phyloP scores from a whole-genome alignment of 305 asterid genomes.

The Fraxinus dipetala region DNA sequence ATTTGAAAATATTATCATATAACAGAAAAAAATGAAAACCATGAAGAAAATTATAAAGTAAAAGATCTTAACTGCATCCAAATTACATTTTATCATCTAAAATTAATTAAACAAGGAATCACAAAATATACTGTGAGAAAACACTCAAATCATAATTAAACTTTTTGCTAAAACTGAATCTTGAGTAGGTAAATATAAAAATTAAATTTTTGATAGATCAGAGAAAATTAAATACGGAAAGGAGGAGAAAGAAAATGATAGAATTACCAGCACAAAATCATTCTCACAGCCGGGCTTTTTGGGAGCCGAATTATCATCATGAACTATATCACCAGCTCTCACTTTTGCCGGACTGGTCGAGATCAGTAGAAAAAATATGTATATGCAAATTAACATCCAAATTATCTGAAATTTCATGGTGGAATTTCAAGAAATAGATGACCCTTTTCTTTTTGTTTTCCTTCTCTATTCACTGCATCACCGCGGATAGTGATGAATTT shows the following conservation, averaged over 20 bases:
- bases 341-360: slow-evolving; percentile 37
- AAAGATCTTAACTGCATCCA: background rate
- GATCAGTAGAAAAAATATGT: slow-evolving; percentile 28
- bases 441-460: background rate
- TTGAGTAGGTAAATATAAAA: background rate
- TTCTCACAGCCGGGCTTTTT: slow-evolving; percentile 61
- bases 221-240: slow-evolving; percentile 14
- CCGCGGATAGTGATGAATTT: background rate
- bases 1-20: background rate
- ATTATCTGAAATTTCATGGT: slow-evolving; percentile 32
- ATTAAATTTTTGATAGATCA: background rate
- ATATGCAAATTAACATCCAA: slow-evolving; percentile 33
- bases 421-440: background rate
- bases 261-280: slow-evolving; percentile 50
- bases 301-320: slow-evolving; percentile 51
- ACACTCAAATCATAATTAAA: background rate
- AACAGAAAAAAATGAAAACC: background rate
- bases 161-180: background rate
- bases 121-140: background rate
- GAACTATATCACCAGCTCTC: slow-evolving; percentile 84
- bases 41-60: background rate
- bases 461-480: slow-evolving; percentile 3
- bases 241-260: background rate
- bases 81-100: background rate
- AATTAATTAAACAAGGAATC: background rate